These are phyloP conservation scores for Kodamaea nitidulidarum DNA, from an alignment of 805 yeast species.

Conservation along the genomic window DNA sequence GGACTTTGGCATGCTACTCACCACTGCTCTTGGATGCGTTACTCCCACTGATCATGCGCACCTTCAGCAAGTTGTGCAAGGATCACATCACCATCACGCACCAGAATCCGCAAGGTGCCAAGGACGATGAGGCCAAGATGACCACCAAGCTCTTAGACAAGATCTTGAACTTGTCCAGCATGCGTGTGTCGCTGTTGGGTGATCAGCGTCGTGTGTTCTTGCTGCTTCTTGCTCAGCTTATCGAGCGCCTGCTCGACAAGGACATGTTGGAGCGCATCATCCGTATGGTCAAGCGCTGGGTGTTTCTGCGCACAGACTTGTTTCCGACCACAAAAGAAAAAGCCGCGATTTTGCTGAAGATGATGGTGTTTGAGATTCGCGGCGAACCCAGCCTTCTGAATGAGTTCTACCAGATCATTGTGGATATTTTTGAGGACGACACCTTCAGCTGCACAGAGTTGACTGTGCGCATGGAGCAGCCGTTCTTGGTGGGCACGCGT, in stretches of 20 bases:
- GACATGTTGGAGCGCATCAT: conserved; percentile 71
- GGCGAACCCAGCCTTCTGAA: conserved; percentile 77
- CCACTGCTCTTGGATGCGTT: conserved; percentile 74
- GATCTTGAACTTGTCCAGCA: conserved; percentile 70
- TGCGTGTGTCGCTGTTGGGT: conserved; percentile 80
- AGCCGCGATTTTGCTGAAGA: conserved; percentile 87
- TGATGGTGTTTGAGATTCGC: conserved; percentile 87
- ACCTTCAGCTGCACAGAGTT: conserved; percentile 78
- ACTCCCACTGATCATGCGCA: conserved; percentile 74
- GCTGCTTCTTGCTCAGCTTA: conserved; percentile 79
- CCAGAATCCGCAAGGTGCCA: conserved; percentile 36
- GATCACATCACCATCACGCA: conserved; percentile 74
- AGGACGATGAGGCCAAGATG: conserved; percentile 63
- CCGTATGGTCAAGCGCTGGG: conserved; percentile 81
- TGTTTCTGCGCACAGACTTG: conserved; percentile 72
- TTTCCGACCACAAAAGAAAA: conserved; percentile 96
- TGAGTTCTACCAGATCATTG: conserved; percentile 79
- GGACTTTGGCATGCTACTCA: conserved; percentile 72
- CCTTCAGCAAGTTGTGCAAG: conserved; percentile 83
- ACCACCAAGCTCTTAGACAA: conserved; percentile 74
- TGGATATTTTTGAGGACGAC: conserved; percentile 81
- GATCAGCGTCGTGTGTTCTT: conserved; percentile 90
- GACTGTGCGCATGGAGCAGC: conserved; percentile 93
- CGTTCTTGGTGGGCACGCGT: conserved; percentile 90
- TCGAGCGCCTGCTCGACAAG: conserved; percentile 82